These are phyloP conservation scores for Alternaria infectoria DNA, from an alignment of 2,329 filamentous ascomycete species.

Conservation along the genomic window DNA sequence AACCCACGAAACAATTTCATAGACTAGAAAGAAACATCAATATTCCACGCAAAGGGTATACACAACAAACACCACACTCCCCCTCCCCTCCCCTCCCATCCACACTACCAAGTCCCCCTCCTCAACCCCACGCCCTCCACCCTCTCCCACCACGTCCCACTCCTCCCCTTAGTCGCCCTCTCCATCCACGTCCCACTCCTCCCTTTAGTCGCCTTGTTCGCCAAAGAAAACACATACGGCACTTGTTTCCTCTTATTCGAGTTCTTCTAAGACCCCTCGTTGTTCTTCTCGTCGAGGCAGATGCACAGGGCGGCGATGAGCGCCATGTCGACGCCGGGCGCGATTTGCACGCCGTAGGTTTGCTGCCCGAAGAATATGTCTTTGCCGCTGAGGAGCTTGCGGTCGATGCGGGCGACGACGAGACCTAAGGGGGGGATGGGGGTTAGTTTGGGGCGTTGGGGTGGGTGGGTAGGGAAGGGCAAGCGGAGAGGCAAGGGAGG, in stretches of 20 bases:
- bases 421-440: conserved; percentile 35
- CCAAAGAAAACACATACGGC: not conserved
- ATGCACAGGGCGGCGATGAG: conserved; percentile 72
- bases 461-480: no score
- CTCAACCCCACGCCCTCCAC: not conserved
- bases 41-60: not conserved
- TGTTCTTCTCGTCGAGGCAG: conserved; percentile 65
- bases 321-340: conserved; percentile 69
- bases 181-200: not conserved
- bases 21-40: not conserved
- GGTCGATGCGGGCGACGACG: conserved; percentile 64
- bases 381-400: conserved; percentile 63
- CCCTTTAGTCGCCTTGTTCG: not conserved
- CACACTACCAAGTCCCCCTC: not conserved
- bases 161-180: not conserved
- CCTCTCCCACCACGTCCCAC: not conserved
- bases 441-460: not conserved
- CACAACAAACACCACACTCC: not conserved
- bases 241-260: not conserved
- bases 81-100: not conserved
- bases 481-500: no score
- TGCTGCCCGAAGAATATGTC: conserved; percentile 67
- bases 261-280: conserved; percentile 8
- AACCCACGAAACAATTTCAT: not conserved
- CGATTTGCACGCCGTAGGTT: conserved; percentile 69